Evolutionary conservation across 495 filamentous ascomycete species (phyloP), one percentile per base, ranked within the genome.

Genomic region (Podospora comata): DNA sequence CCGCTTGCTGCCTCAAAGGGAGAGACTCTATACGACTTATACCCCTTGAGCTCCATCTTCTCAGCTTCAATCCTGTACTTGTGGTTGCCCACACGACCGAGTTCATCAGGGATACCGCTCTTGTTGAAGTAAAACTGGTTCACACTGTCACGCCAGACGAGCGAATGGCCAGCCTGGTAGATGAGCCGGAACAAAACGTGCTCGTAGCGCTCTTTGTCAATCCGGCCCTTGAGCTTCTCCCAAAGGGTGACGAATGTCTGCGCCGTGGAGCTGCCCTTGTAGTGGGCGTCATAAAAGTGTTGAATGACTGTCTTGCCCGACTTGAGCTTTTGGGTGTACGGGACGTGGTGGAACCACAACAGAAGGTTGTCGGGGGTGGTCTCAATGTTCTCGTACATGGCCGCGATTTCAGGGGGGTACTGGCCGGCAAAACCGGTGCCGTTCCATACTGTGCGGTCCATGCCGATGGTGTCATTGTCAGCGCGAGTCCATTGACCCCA

Each of bases 401-500:
- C 67, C 0, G 85, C 84, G 2, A 92, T 72, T 61, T 89, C 87
- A 4, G 77, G 69, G 2, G 90, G 87, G 73, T 92, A 92, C 67
- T 90, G 88, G 9, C 88, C 87, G 0, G 88, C 78, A 69, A 79
- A 85, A 4, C 87, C 86, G 1, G 90, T 91, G 18, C 89, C 90
- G 64, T 88, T 91, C 58, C 70, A 74, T 0, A 90, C 84, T 0
- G 89, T 91, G 26, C 90, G 84, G 73, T 92, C 90, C 89, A 91
- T 91, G 20, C 89, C 90, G 67, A 92, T 87, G n/a, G 77, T 73
- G 16, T 73, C 66, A 4, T 71, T 62, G 69, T 89, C 85, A 6
- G 89, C 88, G 20, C 89, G 85, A 2, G 89, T 91, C 90, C 90
- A 92, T 70, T 90, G 88, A 11, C 89, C 89, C 85, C 86, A 91